Percentiles rank a stretch among this genome's conserved stretches.
Evolutionary conservation across 192 early-diverging fungal genomes (phyloP).

Genomic region (Rhizoclosmatium globosum): DNA sequence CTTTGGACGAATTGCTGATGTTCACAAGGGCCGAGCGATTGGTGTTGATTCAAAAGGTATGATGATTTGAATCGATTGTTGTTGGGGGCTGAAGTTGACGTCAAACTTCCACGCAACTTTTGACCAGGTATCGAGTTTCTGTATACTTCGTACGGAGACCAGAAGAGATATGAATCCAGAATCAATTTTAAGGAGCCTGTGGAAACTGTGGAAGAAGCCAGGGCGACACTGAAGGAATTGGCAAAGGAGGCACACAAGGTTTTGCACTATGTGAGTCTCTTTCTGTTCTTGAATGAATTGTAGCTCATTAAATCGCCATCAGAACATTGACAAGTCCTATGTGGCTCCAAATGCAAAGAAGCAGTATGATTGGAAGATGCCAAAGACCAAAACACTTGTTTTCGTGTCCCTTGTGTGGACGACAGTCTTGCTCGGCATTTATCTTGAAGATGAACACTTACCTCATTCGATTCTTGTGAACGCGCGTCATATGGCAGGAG

Average conservation of each 20-base stretch:
- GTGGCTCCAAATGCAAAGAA: slow-evolving; percentile 7
- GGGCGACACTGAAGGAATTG: slow-evolving; percentile 18
- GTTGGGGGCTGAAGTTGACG: not conserved
- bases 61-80: not conserved
- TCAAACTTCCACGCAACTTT: not conserved
- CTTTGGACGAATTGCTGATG: slow-evolving; percentile 20
- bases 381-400: not conserved
- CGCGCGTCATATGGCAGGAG: slow-evolving; percentile 6
- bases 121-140: slow-evolving; percentile 25
- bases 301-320: not conserved
- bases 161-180: slow-evolving; percentile 11
- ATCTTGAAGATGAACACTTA: slow-evolving; percentile 29
- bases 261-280: slow-evolving; percentile 24
- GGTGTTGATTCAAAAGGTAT: slow-evolving; percentile 38
- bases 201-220: slow-evolving; percentile 27
- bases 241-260: slow-evolving; percentile 36
- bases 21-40: slow-evolving; percentile 26
- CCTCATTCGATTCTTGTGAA: slow-evolving; percentile 17
- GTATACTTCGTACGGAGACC: slow-evolving; percentile 26
- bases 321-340: slow-evolving; percentile 43
- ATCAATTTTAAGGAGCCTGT: slow-evolving; percentile 24
- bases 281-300: slow-evolving; percentile 8
- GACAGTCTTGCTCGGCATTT: not conserved
- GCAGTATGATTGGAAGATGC: slow-evolving; percentile 12
- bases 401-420: slow-evolving; percentile 22